Base-by-base conservation (phyloP, 2,329 filamentous ascomycete species). In the Emmonsiellopsis sp. region DNA sequence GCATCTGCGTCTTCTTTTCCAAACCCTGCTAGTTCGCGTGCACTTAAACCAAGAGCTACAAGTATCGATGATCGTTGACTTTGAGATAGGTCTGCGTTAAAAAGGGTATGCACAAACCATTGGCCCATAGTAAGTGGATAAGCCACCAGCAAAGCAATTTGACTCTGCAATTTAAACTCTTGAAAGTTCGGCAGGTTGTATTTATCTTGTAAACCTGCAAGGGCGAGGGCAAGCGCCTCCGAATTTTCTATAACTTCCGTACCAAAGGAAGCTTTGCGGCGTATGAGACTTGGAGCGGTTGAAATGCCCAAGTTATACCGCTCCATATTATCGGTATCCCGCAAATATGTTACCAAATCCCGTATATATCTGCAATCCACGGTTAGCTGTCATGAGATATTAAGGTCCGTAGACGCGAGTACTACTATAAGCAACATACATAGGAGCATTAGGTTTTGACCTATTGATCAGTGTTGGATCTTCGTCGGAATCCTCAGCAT, bases 401-500 rank as follows among this genome's bases (percentile, higher is more conserved):
- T 14, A 14, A 43, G n/a, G 37, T 14, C 2, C 0, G 37, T 31
- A 31, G 7, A 33, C 5, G 5, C 36, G 11, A 33, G 1, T 13
- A 37, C 51, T 34, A 55, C 58, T 43, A 31, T 55, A 54, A 11
- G 52, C 55, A 27, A 71, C 73, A 65, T 71, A 78, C 64, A 98
- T 90, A 1, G 93, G 93, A 0, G 89, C 81, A 54, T 81, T 86
- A 21, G 86, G 81, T 61, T 93, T 96, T 68, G 93, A 84, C 11
- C 91, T 81, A 54, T 87, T 85, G 47, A 97, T 79, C 14, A 95
- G 74, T 0, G 90, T 95, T 5, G 93, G 85, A 61, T 98, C 94
- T 39, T 96, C 91, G 54, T 96, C 90, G 0, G 89, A 92, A 65
- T 98, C 93, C 65, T 94, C 88, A 0, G 83, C 80, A 60, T 98